Evolutionary conservation across 805 yeast species (phyloP).

Genomic region (Candida montana): DNA sequence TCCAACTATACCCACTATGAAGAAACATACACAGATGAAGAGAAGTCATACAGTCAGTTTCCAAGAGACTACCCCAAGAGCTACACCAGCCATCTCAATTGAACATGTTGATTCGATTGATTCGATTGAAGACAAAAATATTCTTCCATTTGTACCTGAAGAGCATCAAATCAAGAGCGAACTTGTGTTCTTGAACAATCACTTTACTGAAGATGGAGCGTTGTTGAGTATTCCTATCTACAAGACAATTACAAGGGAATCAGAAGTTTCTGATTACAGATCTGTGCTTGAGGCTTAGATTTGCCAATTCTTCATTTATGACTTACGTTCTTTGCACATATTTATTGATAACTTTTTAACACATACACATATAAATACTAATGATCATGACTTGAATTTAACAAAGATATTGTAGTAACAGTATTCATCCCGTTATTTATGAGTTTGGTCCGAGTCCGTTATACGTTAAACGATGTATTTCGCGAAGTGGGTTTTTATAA

Average conservation of each 20-base stretch:
- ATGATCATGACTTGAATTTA: too few relatives aligned
- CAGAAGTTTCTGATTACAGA: conserved; percentile 1
- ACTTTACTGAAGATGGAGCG: conserved; percentile 8
- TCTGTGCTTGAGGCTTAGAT: neutral
- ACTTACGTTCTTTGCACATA: too few relatives aligned
- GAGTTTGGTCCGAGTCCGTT: too few relatives aligned
- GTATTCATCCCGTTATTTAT: too few relatives aligned
- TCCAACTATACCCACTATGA: neutral
- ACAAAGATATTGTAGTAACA: too few relatives aligned
- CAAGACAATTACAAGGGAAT: conserved; percentile 1
- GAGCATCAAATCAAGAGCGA: conserved; percentile 4
- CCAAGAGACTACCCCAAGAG: neutral
- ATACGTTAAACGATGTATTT: too few relatives aligned
- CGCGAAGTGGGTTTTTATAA: too few relatives aligned
- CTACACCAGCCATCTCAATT: neutral
- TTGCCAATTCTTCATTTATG: neutral
- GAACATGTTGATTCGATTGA: conserved; percentile 1
- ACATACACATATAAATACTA: too few relatives aligned
- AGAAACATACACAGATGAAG: neutral
- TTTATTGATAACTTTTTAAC: neutral
- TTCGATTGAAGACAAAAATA: neutral
- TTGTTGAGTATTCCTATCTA: conserved; percentile 9
- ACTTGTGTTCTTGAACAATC: neutral
- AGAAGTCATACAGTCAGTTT: neutral
- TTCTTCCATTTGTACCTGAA: conserved; percentile 7